Base-by-base conservation (phyloP, 148 eudicot genomes). In the Amaranthus cruentus region DNA sequence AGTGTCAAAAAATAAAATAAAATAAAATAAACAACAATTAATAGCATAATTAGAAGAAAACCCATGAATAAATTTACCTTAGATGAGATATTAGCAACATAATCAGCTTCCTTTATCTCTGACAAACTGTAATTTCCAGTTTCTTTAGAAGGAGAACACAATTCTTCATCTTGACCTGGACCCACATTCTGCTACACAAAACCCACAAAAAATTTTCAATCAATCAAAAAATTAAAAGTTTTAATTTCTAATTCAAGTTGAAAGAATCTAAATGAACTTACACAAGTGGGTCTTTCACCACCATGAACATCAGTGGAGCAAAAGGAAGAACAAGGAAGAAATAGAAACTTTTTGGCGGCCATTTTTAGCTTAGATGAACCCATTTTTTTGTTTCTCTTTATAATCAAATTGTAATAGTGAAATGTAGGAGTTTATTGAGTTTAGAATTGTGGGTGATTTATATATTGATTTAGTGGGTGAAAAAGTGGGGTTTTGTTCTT, bases 301-400 rank as follows among this genome's bases (percentile, higher is more conserved):
- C 76, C 54, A 66, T 18, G 46, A 9, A 61, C 3, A 14, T 80
- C 2, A 42, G 67, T 11, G 46, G 82, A 72, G 42, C 85, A 77
- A 44, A 83, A 81, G 12, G 86, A 74, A 46, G 80, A 76, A 44
- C 86, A 86, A 21, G 89, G 79, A 42, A 81, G 78, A 42, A 81
- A 76, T 15, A 79, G 71, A 12, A 83, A 68, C 74, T 79, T 85
- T 74, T 68, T 76, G 2, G 74, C 81, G 0, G 73, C 77, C 72
- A 58, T 83, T 75, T 73, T 83, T 12, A 81, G 76, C 66, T 60
- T 86, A 3, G 84, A 78, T 5, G 84, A 73, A 74, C 78, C 84
- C 55, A 54, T 55, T 46, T 15, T 38, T 52, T 54, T 65, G 63
- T 13, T 21, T 47, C 64, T 62, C 50, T 50, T 52, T 4, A 7